Conservation (phyloP, 495 filamentous ascomycete genomes). For the Aspergillus wentii region DNA sequence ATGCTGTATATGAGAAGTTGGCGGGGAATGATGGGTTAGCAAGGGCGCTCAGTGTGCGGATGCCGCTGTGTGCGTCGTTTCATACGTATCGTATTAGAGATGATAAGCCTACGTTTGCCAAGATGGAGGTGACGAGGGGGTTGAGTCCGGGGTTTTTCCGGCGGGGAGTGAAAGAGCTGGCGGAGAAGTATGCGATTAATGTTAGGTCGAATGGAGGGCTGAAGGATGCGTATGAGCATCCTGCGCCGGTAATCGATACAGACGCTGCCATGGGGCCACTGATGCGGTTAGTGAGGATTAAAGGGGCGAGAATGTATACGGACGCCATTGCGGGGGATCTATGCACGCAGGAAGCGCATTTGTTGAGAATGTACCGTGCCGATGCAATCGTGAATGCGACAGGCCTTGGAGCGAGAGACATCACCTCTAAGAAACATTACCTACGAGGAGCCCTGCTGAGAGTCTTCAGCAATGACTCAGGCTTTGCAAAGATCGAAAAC, state of each 20-base stretch:
- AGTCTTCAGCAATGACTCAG: no score
- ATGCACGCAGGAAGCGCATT: slow-evolving; percentile 22
- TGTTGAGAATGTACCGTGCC: slow-evolving; percentile 26
- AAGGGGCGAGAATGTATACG: slow-evolving; percentile 38
- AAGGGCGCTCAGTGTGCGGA: not conserved
- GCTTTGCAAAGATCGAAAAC: no score
- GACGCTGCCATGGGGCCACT: slow-evolving; percentile 41
- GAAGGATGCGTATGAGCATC: slow-evolving; percentile 41
- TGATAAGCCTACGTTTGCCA: no score
- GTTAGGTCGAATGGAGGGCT: slow-evolving; percentile 30
- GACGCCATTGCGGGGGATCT: slow-evolving; percentile 13
- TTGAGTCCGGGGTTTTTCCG: no score
- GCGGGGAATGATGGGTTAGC: not conserved
- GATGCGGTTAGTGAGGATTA: slow-evolving; percentile 32
- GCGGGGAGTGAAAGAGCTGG: not conserved
- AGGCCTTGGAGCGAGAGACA: slow-evolving; percentile 24
- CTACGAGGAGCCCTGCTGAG: no score
- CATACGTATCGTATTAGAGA: no score
- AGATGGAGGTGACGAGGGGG: no score
- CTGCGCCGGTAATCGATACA: slow-evolving; percentile 45
- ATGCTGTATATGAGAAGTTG: not conserved
- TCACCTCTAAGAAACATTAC: no score
- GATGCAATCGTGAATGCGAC: slow-evolving; percentile 44
- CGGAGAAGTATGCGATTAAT: slow-evolving; percentile 22
- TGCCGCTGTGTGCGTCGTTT: not conserved